Evolutionary conservation across 176 grass and related monocot species (phyloP), one percentile per base, ranked within the genome.

Genomic region (Oryza glumipatula): DNA sequence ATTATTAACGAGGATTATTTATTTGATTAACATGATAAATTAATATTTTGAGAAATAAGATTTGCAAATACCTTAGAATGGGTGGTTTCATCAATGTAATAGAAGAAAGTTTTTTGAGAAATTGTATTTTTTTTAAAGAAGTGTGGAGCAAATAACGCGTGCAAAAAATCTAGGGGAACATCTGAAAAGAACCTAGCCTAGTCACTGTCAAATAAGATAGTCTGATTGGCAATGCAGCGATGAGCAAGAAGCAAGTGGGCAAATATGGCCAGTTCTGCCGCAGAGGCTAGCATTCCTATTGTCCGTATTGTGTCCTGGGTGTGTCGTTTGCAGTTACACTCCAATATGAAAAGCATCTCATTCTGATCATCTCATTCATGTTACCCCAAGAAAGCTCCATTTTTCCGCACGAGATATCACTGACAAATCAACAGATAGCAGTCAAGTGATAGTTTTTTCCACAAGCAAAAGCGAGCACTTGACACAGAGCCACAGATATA

Each of bases 301-400:
- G 28, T 73, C 41, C 3, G 6, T 6, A 8, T 21, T 58, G 1
- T 47, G 28, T 41, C 26, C 28, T 24, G 21, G 41, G 32, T 58
- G 54, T 21, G 17, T 58, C 51, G 54, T 58, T 58, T 58, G 54
- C 54, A 58, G 54, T 58, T 54, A 15, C 51, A 9, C 43, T 47
- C 4, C 63, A 54, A 81, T 64, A 26, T 76, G 86, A 69, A 70
- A 84, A 70, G 74, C 72, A 87, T 63, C 19, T n/a, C 21, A 63
- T 63, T 63, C 54, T 21, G 1, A 38, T 24, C 68, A 63, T 82
- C 65, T 65, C 41, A 15, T 77, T 65, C 41, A 15, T 77, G 49
- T 82, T 44, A 65, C 63, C 68, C 19, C 12, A 81, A 66, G n/a
- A 88, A 72, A 88, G 41, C 23, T 88, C 80, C 32, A 12, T 44